Conservation (phyloP, 148 eudicot genomes). For the Rhododendron molle region DNA sequence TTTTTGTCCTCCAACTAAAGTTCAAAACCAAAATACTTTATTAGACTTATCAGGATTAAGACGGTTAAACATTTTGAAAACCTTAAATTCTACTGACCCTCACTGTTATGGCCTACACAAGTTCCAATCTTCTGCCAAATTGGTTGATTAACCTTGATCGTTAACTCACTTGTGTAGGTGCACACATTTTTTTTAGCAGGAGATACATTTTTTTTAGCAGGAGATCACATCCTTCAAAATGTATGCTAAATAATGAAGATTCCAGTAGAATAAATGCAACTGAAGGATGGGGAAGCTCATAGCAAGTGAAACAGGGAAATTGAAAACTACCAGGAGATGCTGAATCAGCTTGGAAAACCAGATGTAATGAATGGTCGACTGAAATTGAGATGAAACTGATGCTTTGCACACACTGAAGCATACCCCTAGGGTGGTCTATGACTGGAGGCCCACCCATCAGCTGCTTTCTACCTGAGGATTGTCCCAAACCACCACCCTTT, state of each 20-base stretch:
- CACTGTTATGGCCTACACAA: neutral
- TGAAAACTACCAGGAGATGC: conserved; percentile 50
- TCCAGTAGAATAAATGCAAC: conserved; percentile 1
- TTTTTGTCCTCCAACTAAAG: neutral
- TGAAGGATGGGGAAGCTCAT: neutral
- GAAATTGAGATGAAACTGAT: conserved; percentile 81
- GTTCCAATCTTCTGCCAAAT: neutral
- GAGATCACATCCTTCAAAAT: neutral
- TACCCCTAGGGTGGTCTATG: conserved; percentile 70
- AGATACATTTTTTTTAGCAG: neutral
- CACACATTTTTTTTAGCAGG: neutral
- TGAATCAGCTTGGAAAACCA: conserved; percentile 73
- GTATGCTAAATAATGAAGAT: neutral
- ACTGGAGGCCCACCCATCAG: conserved; percentile 59
- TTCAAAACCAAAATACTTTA: neutral
- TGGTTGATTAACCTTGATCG: neutral
- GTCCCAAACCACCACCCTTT: conserved; percentile 86
- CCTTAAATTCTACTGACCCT: neutral
- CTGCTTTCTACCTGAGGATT: conserved; percentile 65
- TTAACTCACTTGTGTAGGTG: neutral
- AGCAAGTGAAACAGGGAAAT: neutral
- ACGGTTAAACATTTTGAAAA: neutral
- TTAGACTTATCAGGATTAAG: neutral
- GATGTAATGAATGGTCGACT: conserved; percentile 80
- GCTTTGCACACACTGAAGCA: conserved; percentile 89